Base-by-base conservation (phyloP, 164 flowering plant species). In the Magnolia officinalis region DNA sequence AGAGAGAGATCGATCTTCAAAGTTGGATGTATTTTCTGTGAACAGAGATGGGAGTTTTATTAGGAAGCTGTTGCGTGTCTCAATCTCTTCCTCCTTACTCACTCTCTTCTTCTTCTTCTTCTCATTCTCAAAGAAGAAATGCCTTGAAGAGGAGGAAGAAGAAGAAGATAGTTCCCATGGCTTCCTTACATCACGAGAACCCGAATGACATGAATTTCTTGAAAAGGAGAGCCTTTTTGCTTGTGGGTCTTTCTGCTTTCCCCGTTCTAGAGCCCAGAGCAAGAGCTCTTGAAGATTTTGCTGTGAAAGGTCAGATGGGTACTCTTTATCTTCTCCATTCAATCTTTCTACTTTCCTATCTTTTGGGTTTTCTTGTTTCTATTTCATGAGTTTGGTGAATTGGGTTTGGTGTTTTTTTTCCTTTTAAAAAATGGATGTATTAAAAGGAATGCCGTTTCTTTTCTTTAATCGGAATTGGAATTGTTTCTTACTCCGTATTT, bases 221-320 rank as follows among this genome's bases (percentile, higher is more conserved):
- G 76, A 77, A 78, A 73, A 87, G 91, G 81, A 88, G 90, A 76
- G 84, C 82, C 31, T 50, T 92, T 81, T 66, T 92, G 23, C 70
- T 91, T 71, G 58, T 91, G 87, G 97, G 95, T 79, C 66, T 92
- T 70, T 86, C 95, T 0, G 82, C 89, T 67, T 81, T 92, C 81
- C 90, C 96, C 0, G 81, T 90, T 49, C 52, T 90, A 71, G 85
- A 83, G 21, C 73, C 83, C 50, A 87, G 79, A 75, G 91, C 91
- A 31, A 68, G 76, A 69, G 93, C 90, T 80, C 65, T 79, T 77
- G 88, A 88, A 72, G 85, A 74, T 64, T 75, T 74, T 24, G 45
- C 45, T 1, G 77, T 74, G 6, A 37, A 82, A 70, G 83, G 90
- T 89, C 51, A 81, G 81, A 77, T 79, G 14, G 63, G 3, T 69